Base-by-base conservation (phyloP, 2,329 filamentous ascomycete genomes). In the Aspergillus sergii region DNA sequence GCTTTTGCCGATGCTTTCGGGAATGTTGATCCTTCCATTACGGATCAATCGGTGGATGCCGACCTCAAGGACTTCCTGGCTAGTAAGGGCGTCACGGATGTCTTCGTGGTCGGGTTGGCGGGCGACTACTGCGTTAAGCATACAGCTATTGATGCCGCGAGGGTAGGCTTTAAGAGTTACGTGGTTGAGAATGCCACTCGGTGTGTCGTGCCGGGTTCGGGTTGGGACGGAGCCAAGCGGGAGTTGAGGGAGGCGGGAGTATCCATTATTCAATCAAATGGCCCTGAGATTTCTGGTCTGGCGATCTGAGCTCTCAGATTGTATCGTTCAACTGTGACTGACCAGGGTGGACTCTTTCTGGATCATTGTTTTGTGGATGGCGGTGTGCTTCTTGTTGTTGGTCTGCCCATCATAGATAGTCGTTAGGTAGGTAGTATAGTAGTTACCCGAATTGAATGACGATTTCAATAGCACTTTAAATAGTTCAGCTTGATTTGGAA, bases 71-170 rank as follows among this genome's bases (percentile, higher is more conserved):
- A 73, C 1, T 73, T 82, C 55, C 76, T 99, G 69, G 83, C 77
- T 58, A 82, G 81, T 3, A 81, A 80, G 19, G 81, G 79, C 0
- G 81, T 96, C 32, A 93, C 91, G 7, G 86, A 96, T 75, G 91
- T 97, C 7, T 97, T 89, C 75, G 87, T 95, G 26, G 93, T 92
- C 1, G 95, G 95, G 0, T 75, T 99, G 60, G 94, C 95, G 4
- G 89, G 88, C 21, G 95, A 98, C 78, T 97, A 91, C 76, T 99
- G 95, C 76, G 94, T 98, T 60, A 90, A 88, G 74, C 85, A 80
- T 66, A 96, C 93, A 19, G 94, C 94, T 0, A 78, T 93, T 57
- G 91, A 97, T 82, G 89, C 94, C 0, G 83, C 79, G 2, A 86
- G 84, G 66, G 89, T 91, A 70, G 94, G 94, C 0, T 97, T 95